Evolutionary conservation across 1,139 yeast species (phyloP).

Genomic region (Hemisphaericaspora xylofermentans): DNA sequence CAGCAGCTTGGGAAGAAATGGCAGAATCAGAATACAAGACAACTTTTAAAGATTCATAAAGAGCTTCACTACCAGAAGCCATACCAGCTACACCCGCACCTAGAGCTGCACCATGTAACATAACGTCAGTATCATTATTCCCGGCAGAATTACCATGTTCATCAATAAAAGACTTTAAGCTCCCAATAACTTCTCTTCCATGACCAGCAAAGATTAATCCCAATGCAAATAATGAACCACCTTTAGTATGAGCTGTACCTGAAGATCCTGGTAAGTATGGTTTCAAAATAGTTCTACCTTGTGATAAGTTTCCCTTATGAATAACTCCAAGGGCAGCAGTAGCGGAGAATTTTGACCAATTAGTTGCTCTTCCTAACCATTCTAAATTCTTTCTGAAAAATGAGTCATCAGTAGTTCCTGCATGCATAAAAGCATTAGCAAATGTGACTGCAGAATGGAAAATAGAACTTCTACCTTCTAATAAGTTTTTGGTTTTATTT

Average conservation of each 20-base stretch:
- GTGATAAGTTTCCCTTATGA: slow-evolving; percentile 90
- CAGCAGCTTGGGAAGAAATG: slow-evolving; percentile 95
- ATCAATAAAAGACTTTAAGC: slow-evolving; percentile 69
- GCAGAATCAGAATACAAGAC: slow-evolving; percentile 91
- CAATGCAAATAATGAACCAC: slow-evolving; percentile 92
- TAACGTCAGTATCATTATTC: slow-evolving; percentile 76
- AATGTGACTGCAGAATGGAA: slow-evolving; percentile 96
- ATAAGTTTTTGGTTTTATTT: slow-evolving; percentile 73
- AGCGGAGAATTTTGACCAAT: slow-evolving; percentile 97
- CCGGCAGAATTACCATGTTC: slow-evolving; percentile 69
- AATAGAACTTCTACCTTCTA: slow-evolving; percentile 91
- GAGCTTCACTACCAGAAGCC: slow-evolving; percentile 76
- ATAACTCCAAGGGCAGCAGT: slow-evolving; percentile 98
- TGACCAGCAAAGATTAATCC: slow-evolving; percentile 96
- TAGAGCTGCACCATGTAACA: slow-evolving; percentile 92
- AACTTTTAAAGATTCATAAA: slow-evolving; percentile 81
- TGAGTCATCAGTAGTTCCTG: slow-evolving; percentile 95
- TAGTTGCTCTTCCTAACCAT: slow-evolving; percentile 95
- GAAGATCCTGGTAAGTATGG: slow-evolving; percentile 90
- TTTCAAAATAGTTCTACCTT: slow-evolving; percentile 81
- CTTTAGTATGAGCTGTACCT: slow-evolving; percentile 84
- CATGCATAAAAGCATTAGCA: slow-evolving; percentile 91
- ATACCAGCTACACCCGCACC: slow-evolving; percentile 97
- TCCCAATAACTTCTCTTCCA: slow-evolving; percentile 84
- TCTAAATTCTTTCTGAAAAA: slow-evolving; percentile 88